Evolutionary conservation across 371 early-diverging fungal genomes (phyloP).

Genomic region (Rhizopus stolonifer): DNA sequence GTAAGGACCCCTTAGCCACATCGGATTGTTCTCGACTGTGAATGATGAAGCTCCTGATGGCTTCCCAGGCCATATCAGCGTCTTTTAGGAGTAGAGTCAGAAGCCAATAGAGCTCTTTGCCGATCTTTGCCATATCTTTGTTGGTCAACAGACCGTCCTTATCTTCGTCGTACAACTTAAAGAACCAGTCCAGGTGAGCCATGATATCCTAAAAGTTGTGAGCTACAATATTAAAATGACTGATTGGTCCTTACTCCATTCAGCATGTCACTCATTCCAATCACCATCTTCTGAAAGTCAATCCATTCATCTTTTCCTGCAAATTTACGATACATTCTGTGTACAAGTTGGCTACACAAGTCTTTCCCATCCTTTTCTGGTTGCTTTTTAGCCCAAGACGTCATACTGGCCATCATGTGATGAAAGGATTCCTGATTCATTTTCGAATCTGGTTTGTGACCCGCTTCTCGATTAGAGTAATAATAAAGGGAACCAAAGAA

Average conservation of each 20-base stretch:
- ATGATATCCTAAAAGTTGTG: constrained; percentile 57
- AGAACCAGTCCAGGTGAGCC: constrained; percentile 76
- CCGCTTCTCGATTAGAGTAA: constrained; percentile 52
- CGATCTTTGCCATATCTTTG: constrained; percentile 76
- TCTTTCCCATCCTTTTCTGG: constrained; percentile 6
- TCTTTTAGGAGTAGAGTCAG: constrained; percentile 22
- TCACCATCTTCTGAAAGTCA: constrained; percentile 72
- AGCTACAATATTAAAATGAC: no score
- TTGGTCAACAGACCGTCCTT: constrained; percentile 62
- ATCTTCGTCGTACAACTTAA: constrained; percentile 74
- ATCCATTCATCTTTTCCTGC: constrained; percentile 46
- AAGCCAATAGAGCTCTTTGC: constrained; percentile 79
- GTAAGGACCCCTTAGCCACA: constrained; percentile 25
- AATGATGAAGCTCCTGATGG: constrained; percentile 24
- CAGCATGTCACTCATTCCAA: constrained; percentile 73
- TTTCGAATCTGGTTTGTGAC: constrained; percentile 20
- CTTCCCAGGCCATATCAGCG: constrained; percentile 27
- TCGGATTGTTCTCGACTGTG: constrained; percentile 57
- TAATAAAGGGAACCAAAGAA: constrained; percentile 85
- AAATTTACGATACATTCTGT: constrained; percentile 47
- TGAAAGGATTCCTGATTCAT: constrained; percentile 43
- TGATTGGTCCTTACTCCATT: constrained; percentile 44
- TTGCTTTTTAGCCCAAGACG: constrained; percentile 38
- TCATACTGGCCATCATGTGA: constrained; percentile 33
- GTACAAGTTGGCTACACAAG: constrained; percentile 32